Evolutionary conservation across 2,329 filamentous ascomycete genomes (phyloP), one percentile per base, ranked within the genome.

Genomic region (Fonsecaea erecta): DNA sequence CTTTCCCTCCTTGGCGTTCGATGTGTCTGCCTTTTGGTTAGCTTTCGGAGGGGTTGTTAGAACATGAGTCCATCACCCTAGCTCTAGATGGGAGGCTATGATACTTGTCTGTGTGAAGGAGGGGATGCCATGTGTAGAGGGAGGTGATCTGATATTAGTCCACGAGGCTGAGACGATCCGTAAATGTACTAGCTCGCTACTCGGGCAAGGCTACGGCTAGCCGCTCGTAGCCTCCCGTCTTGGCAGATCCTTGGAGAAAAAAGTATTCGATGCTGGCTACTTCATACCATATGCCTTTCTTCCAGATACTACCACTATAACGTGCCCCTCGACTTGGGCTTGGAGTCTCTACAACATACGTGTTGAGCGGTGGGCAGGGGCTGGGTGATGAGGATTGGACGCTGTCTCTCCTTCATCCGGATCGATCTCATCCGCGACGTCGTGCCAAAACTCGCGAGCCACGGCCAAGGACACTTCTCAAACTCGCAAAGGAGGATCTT

Each of bases 331-430:
- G n/a, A 32, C 21, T n/a, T 2, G 51, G 12, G 9, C n/a, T 2
- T 30, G 26, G n/a, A 34, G 28, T n/a, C 14, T n/a, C 26, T 34
- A 26, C 26, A 11, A 21, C n/a, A 8, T 53, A 12, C n/a, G 51
- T 21, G 51, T n/a, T 21, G 26, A 53, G 51, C 11, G 26, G 26
- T 34, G 26, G 26, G 32, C 26, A 11, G 5, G 57, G 34, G 9
- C 3, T 26, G 21, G 58, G 58, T 61, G 58, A 61, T 61, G 58
- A 61, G 51, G 58, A 61, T 61, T 34, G 34, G 24, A 40, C 58
- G 58, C 46, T 43, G 48, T 18, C 21, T 54, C 32, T 21, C 26
- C 30, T 34, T 61, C 34, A 14, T 54, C n/a, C 51, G 51, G n/a
- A 34, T 46, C 21, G 34, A 32, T 35, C 34, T 61, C 24, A 26